Evolutionary conservation across 139 green algal species (phyloP).

Genomic region (Chlamydomonas sp.): DNA sequence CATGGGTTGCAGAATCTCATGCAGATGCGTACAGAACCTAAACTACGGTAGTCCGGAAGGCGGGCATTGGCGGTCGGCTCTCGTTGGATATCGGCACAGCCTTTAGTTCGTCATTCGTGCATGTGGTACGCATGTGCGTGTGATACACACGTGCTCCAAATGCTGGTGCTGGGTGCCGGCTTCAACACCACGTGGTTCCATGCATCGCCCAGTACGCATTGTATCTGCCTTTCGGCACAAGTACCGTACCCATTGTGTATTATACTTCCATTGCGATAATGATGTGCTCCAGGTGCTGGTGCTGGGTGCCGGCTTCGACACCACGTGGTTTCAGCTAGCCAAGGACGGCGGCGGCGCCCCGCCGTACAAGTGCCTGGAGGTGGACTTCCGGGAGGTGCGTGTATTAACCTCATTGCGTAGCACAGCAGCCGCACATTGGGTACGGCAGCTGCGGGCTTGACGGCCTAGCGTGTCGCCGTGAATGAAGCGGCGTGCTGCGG

Average conservation of each 20-base stretch:
- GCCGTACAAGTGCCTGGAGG: slow-evolving; percentile 66
- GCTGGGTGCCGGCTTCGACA: slow-evolving; percentile 91
- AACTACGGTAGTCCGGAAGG: no score
- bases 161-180: slow-evolving; percentile 85
- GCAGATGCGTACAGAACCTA: no score
- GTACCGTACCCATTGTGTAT: no score
- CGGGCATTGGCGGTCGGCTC: no score
- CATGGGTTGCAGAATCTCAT: no score
- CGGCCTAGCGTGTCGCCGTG: no score
- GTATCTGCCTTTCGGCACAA: background rate
- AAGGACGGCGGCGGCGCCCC: slow-evolving; percentile 2
- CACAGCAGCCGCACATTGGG: no score
- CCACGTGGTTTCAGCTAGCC: slow-evolving; percentile 81
- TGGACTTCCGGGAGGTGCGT: slow-evolving; percentile 77
- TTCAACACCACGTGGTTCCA: slow-evolving; percentile 92
- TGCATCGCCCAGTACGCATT: background rate
- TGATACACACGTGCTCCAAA: slow-evolving; percentile 48
- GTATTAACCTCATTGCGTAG: background rate
- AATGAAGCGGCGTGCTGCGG: no score
- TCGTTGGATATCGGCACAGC: background rate
- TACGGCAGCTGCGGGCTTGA: no score
- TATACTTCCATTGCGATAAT: background rate
- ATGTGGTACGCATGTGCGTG: background rate
- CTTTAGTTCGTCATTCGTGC: no score
- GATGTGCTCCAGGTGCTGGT: slow-evolving; percentile 72